These are phyloP conservation scores for Bimuria novae-zelandiae DNA, from an alignment of 2,329 filamentous ascomycete genomes.

Conservation along the genomic window DNA sequence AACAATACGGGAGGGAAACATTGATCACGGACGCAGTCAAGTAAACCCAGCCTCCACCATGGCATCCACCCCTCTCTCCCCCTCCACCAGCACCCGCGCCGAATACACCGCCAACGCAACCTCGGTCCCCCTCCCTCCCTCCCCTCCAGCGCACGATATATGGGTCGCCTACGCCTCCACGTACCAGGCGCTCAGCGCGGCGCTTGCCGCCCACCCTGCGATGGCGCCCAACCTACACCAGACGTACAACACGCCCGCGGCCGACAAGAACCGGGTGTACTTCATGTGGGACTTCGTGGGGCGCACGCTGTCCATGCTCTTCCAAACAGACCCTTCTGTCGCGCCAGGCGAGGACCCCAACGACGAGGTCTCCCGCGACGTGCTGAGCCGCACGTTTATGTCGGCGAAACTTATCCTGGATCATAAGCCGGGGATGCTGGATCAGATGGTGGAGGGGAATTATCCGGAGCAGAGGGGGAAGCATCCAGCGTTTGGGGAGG, in stretches of 20 bases:
- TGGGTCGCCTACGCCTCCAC: background rate
- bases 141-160: background rate
- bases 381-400: background rate
- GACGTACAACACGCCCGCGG: background rate
- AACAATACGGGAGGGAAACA: no score
- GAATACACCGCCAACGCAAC: background rate
- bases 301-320: background rate
- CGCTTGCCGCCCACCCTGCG: background rate
- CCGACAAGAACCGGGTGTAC: background rate
- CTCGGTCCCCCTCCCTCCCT: background rate
- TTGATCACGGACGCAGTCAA: no score
- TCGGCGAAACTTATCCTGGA: slow-evolving; percentile 6
- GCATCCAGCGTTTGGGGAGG: slow-evolving; percentile 22
- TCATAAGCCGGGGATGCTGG: slow-evolving; percentile 25
- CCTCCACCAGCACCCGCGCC: slow-evolving; percentile 1
- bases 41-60: no score
- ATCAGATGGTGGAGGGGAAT: slow-evolving; percentile 25
- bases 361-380: background rate
- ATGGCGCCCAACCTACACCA: slow-evolving; percentile 1
- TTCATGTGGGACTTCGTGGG: slow-evolving; percentile 1
- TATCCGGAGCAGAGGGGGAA: slow-evolving; percentile 21
- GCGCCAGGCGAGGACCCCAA: no score
- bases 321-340: background rate
- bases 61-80: no score
- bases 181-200: background rate